Percentiles rank a stretch among this genome's conserved stretches.
Evolutionary conservation across 257 asterid genomes (phyloP).

Genomic region (Solanum ossicruentum): DNA sequence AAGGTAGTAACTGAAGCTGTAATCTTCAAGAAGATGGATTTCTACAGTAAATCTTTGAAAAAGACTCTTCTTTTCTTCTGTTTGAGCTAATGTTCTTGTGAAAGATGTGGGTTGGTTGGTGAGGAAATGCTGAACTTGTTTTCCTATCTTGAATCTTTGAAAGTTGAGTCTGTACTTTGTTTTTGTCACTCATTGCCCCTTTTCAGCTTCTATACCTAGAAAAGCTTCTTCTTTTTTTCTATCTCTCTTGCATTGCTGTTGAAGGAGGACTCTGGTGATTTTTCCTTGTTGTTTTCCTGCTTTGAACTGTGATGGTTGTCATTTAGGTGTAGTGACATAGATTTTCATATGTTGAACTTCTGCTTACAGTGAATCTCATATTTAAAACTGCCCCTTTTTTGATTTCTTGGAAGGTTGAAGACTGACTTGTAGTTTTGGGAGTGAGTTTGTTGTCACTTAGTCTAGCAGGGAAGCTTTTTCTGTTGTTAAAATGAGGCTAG

Average conservation of each 20-base stretch:
- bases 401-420: not conserved
- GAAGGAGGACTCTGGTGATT: not conserved
- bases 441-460: not conserved
- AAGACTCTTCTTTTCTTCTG: not conserved
- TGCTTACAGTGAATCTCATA: not conserved
- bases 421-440: not conserved
- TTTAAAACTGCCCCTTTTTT: not conserved
- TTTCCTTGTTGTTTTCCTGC: not conserved
- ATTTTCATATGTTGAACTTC: not conserved
- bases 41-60: not conserved
- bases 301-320: not conserved
- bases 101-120: not conserved
- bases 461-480: not conserved
- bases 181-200: not conserved
- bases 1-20: not conserved
- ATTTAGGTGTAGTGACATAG: not conserved
- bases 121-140: not conserved
- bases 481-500: slow-evolving; percentile 40
- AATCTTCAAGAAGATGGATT: not conserved
- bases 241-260: not conserved
- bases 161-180: not conserved
- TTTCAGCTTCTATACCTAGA: not conserved
- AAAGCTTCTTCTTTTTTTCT: not conserved
- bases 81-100: not conserved
- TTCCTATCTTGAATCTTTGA: not conserved